These are phyloP conservation scores for Haplosporangium sp. DNA, from an alignment of 371 early-diverging fungal species.

Conservation along the genomic window DNA sequence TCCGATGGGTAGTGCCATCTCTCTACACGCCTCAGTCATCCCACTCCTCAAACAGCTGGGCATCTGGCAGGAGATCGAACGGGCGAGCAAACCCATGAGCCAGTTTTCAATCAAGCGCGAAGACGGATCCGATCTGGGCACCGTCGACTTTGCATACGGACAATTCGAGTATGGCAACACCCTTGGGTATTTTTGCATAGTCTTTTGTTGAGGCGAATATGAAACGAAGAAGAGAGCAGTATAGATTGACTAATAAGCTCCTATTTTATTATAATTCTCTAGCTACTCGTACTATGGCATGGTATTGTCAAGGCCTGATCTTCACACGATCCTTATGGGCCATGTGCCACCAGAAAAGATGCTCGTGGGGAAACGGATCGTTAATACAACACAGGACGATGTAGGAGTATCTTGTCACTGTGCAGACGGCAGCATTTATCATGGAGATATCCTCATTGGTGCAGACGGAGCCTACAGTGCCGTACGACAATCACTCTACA, in stretches of 20 bases:
- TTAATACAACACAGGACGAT: conserved; percentile 42
- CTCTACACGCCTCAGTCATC: conserved; percentile 42
- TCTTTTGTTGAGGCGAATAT: background rate
- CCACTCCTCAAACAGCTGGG: conserved; percentile 47
- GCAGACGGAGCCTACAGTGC: conserved; percentile 49
- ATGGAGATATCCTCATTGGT: conserved; percentile 46
- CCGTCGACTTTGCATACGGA: conserved; percentile 44
- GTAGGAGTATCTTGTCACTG: conserved; percentile 42
- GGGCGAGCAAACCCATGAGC: conserved; percentile 50
- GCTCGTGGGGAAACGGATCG: conserved; percentile 35
- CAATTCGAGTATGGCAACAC: conserved; percentile 26
- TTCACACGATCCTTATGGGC: conserved; percentile 33
- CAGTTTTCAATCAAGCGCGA: conserved; percentile 47
- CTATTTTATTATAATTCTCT: background rate
- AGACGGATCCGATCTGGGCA: conserved; percentile 49
- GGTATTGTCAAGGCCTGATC: conserved; percentile 32
- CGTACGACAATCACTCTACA: conserved; percentile 47
- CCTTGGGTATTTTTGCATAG: background rate
- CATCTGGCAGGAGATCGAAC: conserved; percentile 40
- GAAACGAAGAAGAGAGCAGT: background rate
- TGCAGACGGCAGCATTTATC: conserved; percentile 39
- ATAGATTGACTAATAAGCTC: background rate
- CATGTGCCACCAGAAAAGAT: conserved; percentile 47
- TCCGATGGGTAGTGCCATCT: conserved; percentile 50
- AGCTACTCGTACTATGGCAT: conserved; percentile 49